Percentiles rank a stretch among this genome's conserved stretches.
phyloP scores from a whole-genome alignment of 176 grass and related monocot species.

The Areca catechu region DNA sequence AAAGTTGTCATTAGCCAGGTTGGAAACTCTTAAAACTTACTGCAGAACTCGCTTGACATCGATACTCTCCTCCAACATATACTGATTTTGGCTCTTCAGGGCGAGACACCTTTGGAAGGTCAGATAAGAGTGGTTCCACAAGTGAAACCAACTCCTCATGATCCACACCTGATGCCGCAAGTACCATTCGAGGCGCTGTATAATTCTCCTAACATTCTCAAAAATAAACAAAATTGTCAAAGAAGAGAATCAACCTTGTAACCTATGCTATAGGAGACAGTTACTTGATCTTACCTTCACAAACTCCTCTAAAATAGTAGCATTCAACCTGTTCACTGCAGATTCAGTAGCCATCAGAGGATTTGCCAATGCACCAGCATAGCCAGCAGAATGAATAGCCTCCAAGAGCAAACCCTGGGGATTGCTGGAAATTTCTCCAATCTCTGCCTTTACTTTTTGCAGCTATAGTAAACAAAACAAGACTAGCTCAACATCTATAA shows the following conservation, averaged over 20 bases:
- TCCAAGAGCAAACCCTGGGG: constrained; percentile 73
- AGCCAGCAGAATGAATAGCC: constrained; percentile 67
- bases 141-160: constrained; percentile 67
- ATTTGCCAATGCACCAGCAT: constrained; percentile 63
- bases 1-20: background rate
- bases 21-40: constrained; percentile 28
- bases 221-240: constrained; percentile 11
- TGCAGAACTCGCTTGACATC: constrained; percentile 54
- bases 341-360: constrained; percentile 52
- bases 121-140: constrained; percentile 48
- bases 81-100: constrained; percentile 53
- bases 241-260: background rate
- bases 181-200: constrained; percentile 65
- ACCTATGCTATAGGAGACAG: background rate
- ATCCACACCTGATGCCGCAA: constrained; percentile 74
- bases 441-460: constrained; percentile 60
- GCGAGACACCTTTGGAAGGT: constrained; percentile 44
- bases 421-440: constrained; percentile 50
- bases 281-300: constrained; percentile 40
- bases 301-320: constrained; percentile 47
- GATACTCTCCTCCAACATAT: constrained; percentile 66
- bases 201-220: constrained; percentile 56
- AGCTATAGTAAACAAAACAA: constrained; percentile 30
- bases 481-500: background rate
- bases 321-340: constrained; percentile 38